These are phyloP conservation scores for Juncus inflexus DNA, from an alignment of 176 grass and related monocot species.

Conservation along the genomic window DNA sequence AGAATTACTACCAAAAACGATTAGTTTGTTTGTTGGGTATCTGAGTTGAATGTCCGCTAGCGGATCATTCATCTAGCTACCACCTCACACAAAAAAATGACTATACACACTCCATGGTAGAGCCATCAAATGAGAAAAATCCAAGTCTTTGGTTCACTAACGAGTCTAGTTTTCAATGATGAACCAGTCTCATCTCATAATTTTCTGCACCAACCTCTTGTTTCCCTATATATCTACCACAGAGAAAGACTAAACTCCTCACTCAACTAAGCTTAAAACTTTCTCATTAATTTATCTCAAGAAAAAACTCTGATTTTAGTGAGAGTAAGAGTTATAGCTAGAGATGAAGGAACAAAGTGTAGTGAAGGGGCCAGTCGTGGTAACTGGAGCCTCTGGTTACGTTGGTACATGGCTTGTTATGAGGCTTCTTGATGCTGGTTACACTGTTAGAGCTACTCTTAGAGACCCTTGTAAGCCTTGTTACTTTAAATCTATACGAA, in stretches of 20 bases:
- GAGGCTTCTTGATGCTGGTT: conserved; percentile 72
- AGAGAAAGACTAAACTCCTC: background rate
- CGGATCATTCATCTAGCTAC: conserved; percentile 3
- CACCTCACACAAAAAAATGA: background rate
- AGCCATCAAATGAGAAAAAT: too few relatives aligned
- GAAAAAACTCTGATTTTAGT: conserved; percentile 2
- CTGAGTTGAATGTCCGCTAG: conserved; percentile 15
- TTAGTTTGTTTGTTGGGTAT: background rate
- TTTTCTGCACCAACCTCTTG: background rate
- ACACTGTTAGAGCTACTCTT: conserved; percentile 67
- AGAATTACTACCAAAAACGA: background rate
- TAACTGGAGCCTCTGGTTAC: conserved; percentile 75
- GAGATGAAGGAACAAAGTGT: conserved; percentile 7
- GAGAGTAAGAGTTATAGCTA: background rate
- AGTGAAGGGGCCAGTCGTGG: conserved; percentile 57
- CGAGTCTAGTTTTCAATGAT: too few relatives aligned
- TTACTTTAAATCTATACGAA: background rate
- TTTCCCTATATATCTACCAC: conserved; percentile 3
- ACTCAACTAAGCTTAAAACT: conserved; percentile 1
- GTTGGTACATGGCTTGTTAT: conserved; percentile 80
- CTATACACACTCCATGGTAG: too few relatives aligned
- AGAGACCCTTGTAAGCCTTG: conserved; percentile 53
- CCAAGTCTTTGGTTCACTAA: too few relatives aligned
- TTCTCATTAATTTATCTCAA: background rate
- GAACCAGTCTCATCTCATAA: too few relatives aligned